A percentile compares a stretch with the other conserved stretches of the same genome.
Conservation (phyloP, 2,329 filamentous ascomycete genomes). For the Penicillium palitans region DNA sequence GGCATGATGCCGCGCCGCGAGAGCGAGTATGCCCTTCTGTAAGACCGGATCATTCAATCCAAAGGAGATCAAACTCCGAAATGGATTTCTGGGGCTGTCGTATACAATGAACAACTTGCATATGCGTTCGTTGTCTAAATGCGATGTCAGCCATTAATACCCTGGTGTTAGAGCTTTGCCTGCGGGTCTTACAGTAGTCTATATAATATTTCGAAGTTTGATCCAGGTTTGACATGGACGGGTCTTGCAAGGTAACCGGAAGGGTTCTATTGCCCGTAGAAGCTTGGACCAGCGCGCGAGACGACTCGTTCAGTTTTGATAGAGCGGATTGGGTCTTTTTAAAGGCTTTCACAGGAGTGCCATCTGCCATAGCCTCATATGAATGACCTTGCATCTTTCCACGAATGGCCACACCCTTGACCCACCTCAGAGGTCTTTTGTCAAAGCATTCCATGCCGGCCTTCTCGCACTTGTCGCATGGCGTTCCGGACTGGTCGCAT, state of each 20-base stretch:
- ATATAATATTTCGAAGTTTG: constrained; percentile 10
- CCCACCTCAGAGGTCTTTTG: constrained; percentile 38
- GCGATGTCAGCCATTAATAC: not conserved
- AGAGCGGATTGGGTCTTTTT: not conserved
- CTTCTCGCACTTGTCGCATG: constrained; percentile 38
- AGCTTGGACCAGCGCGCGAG: not conserved
- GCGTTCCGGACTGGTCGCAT: constrained; percentile 32
- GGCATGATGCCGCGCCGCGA: constrained; percentile 37
- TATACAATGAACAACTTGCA: constrained; percentile 39
- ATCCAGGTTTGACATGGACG: constrained; percentile 18
- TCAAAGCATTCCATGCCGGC: constrained; percentile 36
- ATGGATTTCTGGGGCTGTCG: constrained; percentile 38
- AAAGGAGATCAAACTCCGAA: constrained; percentile 34
- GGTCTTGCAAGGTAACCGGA: constrained; percentile 1
- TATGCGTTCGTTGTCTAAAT: constrained; percentile 37
- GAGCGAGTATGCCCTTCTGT: constrained; percentile 35
- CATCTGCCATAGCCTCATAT: constrained; percentile 10
- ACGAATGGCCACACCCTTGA: constrained; percentile 39
- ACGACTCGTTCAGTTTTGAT: not conserved
- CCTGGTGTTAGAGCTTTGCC: not conserved
- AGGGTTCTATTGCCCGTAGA: not conserved
- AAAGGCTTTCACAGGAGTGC: not conserved
- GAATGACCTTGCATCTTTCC: constrained; percentile 33
- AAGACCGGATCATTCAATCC: constrained; percentile 31
- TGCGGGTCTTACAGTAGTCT: constrained; percentile 1